phyloP scores from a whole-genome alignment of 2,329 filamentous ascomycete species.

The Leptographium wingfieldii region DNA sequence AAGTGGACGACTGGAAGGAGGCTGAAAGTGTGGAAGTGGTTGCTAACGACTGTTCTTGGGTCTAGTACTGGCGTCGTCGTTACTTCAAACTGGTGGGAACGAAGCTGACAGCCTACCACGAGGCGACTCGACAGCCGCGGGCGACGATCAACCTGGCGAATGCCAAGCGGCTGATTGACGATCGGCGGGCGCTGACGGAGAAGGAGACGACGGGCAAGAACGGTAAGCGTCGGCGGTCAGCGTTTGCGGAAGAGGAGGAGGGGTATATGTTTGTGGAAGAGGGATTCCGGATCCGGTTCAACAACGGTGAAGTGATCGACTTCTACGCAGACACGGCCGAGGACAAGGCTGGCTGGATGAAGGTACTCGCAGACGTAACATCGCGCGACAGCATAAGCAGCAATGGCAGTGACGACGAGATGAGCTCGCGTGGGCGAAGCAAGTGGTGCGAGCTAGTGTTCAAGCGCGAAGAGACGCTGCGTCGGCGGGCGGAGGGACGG shows the following conservation, averaged over 20 bases:
- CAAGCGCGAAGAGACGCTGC: slow-evolving; percentile 48
- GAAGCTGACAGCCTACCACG: slow-evolving; percentile 90
- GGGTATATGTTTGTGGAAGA: slow-evolving; percentile 99
- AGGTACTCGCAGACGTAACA: slow-evolving; percentile 61
- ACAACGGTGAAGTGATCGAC: slow-evolving; percentile 95
- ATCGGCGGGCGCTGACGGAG: slow-evolving; percentile 70
- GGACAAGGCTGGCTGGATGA: slow-evolving; percentile 94
- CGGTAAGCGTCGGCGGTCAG: slow-evolving; percentile 77
- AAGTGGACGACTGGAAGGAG: slow-evolving; percentile 30
- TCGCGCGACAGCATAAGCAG: slow-evolving; percentile 34
- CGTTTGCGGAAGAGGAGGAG: slow-evolving; percentile 95
- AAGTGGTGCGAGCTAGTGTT: slow-evolving; percentile 59
- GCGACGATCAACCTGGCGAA: slow-evolving; percentile 95
- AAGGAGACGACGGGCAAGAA: slow-evolving; percentile 67
- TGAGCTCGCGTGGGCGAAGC: slow-evolving; percentile 28
- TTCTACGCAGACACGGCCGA: slow-evolving; percentile 86
- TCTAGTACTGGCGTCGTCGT: slow-evolving; percentile 87
- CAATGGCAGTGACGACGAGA: slow-evolving; percentile 33
- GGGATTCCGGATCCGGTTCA: slow-evolving; percentile 96
- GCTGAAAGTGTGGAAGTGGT: not conserved
- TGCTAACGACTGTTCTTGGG: slow-evolving; percentile 18
- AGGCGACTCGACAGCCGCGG: slow-evolving; percentile 86
- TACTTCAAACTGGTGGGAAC: slow-evolving; percentile 91
- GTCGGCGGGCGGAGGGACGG: slow-evolving; percentile 38
- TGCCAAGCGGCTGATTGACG: slow-evolving; percentile 85